Evolutionary conservation across 495 filamentous ascomycete genomes (phyloP).

Genomic region (Xylaria telfairii): DNA sequence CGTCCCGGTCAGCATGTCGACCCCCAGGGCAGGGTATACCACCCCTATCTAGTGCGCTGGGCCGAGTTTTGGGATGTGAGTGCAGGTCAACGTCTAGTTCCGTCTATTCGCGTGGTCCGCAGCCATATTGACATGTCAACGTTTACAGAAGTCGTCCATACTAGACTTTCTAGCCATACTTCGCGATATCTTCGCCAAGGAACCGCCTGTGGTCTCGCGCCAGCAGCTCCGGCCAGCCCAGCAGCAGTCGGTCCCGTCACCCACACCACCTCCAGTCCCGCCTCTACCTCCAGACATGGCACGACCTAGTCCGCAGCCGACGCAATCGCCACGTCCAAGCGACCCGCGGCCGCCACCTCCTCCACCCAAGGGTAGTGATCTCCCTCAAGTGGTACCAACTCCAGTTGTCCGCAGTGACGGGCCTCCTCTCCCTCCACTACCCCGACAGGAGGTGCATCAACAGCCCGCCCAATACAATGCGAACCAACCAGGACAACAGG

Average conservation of each 20-base stretch:
- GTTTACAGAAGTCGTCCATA: conserved; percentile 76
- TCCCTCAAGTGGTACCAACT: conserved; percentile 32
- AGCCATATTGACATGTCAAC: conserved; percentile 31
- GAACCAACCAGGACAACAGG: conserved; percentile 30
- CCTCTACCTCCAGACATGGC: conserved; percentile 70
- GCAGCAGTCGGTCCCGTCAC: conserved; percentile 47
- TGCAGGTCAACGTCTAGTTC: conserved; percentile 29
- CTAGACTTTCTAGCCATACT: conserved; percentile 82
- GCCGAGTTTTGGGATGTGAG: conserved; percentile 87
- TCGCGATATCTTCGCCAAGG: conserved; percentile 88
- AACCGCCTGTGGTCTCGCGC: conserved; percentile 85
- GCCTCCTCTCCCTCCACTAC: conserved; percentile 47
- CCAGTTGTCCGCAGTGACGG: conserved; percentile 30
- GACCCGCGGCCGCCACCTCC: conserved; percentile 47
- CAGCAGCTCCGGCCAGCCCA: conserved; percentile 57
- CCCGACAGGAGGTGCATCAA: conserved; percentile 36
- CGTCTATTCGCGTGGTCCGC: background rate
- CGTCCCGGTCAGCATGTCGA: conserved; percentile 93
- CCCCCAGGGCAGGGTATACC: conserved; percentile 91
- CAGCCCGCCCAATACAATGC: conserved; percentile 38
- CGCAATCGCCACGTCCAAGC: conserved; percentile 25
- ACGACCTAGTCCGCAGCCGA: conserved; percentile 34
- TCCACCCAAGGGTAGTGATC: conserved; percentile 50
- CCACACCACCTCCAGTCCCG: conserved; percentile 69
- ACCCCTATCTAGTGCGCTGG: conserved; percentile 94